phyloP scores from a whole-genome alignment of 2,329 filamentous ascomycete genomes.

The Talaromyces piceae region DNA sequence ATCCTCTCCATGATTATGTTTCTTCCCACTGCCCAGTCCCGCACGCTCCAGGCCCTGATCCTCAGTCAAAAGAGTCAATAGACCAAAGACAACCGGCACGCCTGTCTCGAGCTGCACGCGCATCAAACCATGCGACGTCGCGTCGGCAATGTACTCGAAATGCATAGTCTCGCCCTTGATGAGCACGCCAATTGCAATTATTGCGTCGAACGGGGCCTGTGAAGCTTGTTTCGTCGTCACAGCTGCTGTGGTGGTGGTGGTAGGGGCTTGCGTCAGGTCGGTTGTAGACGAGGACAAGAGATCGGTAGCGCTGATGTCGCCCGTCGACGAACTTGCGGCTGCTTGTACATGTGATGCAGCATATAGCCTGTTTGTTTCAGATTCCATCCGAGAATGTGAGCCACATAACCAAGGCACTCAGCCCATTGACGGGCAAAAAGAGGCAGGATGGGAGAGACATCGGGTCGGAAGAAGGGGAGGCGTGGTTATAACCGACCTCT shows the following conservation, averaged over 20 bases:
- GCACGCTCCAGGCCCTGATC: conserved; percentile 81
- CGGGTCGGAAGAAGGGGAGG: too few relatives aligned
- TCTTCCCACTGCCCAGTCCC: conserved; percentile 52
- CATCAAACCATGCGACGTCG: conserved; percentile 89
- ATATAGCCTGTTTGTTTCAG: conserved; percentile 55
- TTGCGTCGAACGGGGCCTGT: conserved; percentile 69
- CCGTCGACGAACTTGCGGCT: conserved; percentile 43
- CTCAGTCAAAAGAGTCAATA: conserved; percentile 82
- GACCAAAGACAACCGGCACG: conserved; percentile 83
- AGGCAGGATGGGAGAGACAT: background rate
- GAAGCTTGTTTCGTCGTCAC: too few relatives aligned
- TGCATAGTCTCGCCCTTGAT: conserved; percentile 99
- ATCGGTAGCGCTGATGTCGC: conserved; percentile 42
- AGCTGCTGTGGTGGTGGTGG: conserved; percentile 29
- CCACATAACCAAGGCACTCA: background rate
- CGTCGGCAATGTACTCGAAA: conserved; percentile 96
- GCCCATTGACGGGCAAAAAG: background rate
- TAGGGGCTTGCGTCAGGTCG: conserved; percentile 51
- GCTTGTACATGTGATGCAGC: conserved; percentile 80
- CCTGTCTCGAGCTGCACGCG: conserved; percentile 82
- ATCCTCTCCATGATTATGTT: conserved; percentile 92
- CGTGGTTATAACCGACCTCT: conserved; percentile 62
- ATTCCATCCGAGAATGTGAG: background rate
- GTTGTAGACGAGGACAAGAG: conserved; percentile 57
- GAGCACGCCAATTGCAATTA: conserved; percentile 90